phyloP scores from a whole-genome alignment of 768 basidiomycete species.

The Agrocybe pediades region DNA sequence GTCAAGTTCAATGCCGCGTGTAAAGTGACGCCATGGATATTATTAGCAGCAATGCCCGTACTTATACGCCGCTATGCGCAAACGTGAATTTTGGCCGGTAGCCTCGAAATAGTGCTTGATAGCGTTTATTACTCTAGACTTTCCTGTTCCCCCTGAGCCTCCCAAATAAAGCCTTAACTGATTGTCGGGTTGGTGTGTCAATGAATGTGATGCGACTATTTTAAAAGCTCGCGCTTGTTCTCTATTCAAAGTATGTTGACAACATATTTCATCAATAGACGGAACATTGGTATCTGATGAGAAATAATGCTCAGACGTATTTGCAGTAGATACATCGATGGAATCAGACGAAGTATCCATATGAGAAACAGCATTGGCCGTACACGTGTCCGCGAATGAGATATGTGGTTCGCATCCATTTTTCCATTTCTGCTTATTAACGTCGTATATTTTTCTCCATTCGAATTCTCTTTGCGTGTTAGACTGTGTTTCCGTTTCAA shows the following conservation, averaged over 20 bases:
- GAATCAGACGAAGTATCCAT: conserved; percentile 17
- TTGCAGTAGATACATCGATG: no score
- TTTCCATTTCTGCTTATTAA: no score
- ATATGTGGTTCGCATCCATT: no score
- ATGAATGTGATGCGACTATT: conserved; percentile 29
- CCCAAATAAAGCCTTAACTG: conserved; percentile 35
- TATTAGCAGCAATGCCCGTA: conserved; percentile 40
- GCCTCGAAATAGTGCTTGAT: conserved; percentile 30
- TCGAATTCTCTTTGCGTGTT: no score
- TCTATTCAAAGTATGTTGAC: conserved; percentile 32
- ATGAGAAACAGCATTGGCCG: no score
- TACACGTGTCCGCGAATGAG: no score
- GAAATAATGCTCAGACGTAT: not conserved
- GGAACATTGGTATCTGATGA: not conserved
- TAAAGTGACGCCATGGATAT: conserved; percentile 40
- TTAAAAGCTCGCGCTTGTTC: conserved; percentile 35
- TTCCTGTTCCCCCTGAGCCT: conserved; percentile 46
- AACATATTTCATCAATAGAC: conserved; percentile 10
- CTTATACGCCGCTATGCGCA: conserved; percentile 34
- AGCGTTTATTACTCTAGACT: conserved; percentile 38
- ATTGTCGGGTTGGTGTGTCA: not conserved
- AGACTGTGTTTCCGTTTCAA: no score
- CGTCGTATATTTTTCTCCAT: no score
- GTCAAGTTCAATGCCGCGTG: conserved; percentile 32
- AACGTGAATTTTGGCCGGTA: conserved; percentile 19